Evolutionary conservation across 1,139 yeast genomes (phyloP).

Genomic region (Protomyces lactucae-debilis): DNA sequence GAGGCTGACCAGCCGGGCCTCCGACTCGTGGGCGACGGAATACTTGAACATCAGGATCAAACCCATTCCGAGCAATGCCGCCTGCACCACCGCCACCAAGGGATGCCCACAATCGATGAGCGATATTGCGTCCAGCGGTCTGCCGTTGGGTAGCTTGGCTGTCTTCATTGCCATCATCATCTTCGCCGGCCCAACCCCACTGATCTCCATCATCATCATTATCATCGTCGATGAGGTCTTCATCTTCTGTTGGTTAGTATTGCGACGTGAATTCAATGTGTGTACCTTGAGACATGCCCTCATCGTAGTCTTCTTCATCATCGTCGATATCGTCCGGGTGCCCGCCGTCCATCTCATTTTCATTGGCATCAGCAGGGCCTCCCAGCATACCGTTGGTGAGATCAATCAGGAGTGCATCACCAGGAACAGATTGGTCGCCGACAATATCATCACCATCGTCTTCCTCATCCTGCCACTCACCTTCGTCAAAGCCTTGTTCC

Average conservation of each 20-base stretch:
- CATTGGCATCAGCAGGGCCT: background rate
- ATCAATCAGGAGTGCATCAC: background rate
- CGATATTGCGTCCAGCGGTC: constrained; percentile 2
- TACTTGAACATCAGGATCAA: constrained; percentile 8
- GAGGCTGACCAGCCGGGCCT: background rate
- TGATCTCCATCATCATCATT: constrained; percentile 33
- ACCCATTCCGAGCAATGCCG: background rate
- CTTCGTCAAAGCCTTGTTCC: constrained; percentile 1
- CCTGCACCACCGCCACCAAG: background rate
- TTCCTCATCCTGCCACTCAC: constrained; percentile 22
- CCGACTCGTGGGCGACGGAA: constrained; percentile 15
- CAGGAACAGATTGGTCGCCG: background rate
- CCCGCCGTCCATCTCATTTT: constrained; percentile 36
- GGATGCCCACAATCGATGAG: constrained; percentile 11
- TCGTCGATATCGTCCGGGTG: constrained; percentile 41
- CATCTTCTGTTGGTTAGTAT: constrained; percentile 2
- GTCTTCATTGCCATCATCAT: constrained; percentile 13
- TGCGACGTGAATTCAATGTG: background rate
- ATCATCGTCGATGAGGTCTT: constrained; percentile 29
- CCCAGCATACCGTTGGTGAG: background rate
- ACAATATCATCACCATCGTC: background rate
- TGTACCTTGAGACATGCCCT: constrained; percentile 30
- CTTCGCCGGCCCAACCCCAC: constrained; percentile 31
- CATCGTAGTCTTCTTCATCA: constrained; percentile 37
- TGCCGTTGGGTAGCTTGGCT: constrained; percentile 29